Base-by-base conservation (phyloP, 1,284 basidiomycete species). In the Ceratobasidium sp. region DNA sequence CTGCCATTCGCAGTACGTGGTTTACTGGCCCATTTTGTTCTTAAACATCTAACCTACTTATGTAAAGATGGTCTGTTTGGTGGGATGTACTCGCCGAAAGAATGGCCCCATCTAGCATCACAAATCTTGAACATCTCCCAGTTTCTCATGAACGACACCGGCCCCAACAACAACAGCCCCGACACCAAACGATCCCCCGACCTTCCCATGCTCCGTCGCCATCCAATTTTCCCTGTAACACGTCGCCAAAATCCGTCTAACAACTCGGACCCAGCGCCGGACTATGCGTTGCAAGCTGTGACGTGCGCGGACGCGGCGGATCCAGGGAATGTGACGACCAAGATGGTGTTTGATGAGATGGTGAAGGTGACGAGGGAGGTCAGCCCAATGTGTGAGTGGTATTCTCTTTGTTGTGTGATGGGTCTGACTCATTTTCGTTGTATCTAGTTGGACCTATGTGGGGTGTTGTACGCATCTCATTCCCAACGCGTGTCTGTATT, bases 301-400 rank as follows among this genome's bases (percentile, higher is more conserved):
- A 73, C 74, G 9, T 75, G 74, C 69, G 72, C 56, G 2, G 74
- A 75, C 41, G 56, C 71, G 27, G n/a, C 56, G 7, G 56, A 75
- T 64, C 5, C 68, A 0, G 68, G 58, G 9, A 74, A 65, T 34
- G 64, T 63, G 11, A 75, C 74, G 29, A 75, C 74, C 19, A 53
- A 39, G 34, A 72, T 62, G 46, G 68, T 74, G 19, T 75, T 74
- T 49, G 46, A 75, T 39, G 31, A 49, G 16, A 16, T 75, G 7
- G 56, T 74, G 8, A 13, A 29, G 19, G 54, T 71, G 13, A 58
- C 68, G 37, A 49, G 54, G 34, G 39, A 43, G 14, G 54, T 71
- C 2, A 58, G 54, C 34, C 73, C 56, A 19, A 65, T 58, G 46
- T 74, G 73, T 74, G 24, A 34, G 73, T 74, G 9, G 39, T 27